These are phyloP conservation scores for Phoma sp. DNA, from an alignment of 2,329 filamentous ascomycete species.

Conservation along the genomic window DNA sequence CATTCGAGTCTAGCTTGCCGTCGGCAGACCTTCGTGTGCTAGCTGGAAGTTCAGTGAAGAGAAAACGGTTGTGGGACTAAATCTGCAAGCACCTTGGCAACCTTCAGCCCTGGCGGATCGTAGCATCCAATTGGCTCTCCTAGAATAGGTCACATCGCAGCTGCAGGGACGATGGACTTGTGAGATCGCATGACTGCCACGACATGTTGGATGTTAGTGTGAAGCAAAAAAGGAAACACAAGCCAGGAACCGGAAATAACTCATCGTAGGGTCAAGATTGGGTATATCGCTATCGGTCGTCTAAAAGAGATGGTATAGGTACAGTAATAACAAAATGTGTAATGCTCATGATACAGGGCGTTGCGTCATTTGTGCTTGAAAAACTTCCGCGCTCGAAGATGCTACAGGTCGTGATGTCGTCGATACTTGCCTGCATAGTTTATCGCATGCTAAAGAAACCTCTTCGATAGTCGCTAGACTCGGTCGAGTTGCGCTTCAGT, in stretches of 20 bases:
- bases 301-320: neutral
- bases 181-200: neutral
- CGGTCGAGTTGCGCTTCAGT: conserved; percentile 23
- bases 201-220: neutral
- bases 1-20: too few relatives aligned
- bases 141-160: neutral
- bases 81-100: neutral
- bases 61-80: neutral
- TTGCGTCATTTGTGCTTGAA: too few relatives aligned
- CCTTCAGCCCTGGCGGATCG: neutral
- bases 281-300: conserved; percentile 8
- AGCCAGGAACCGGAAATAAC: neutral
- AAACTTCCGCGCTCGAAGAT: too few relatives aligned
- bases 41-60: too few relatives aligned
- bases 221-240: neutral
- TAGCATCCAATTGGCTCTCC: neutral
- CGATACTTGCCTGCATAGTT: neutral
- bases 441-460: conserved; percentile 14
- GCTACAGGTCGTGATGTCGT: neutral
- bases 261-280: neutral
- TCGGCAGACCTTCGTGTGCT: too few relatives aligned
- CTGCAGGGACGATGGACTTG: neutral
- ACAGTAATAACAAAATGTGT: neutral
- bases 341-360: neutral
- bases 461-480: conserved; percentile 11